These are phyloP conservation scores for Bipolaris oryzae DNA, from an alignment of 2,329 filamentous ascomycete species.

Conservation along the genomic window DNA sequence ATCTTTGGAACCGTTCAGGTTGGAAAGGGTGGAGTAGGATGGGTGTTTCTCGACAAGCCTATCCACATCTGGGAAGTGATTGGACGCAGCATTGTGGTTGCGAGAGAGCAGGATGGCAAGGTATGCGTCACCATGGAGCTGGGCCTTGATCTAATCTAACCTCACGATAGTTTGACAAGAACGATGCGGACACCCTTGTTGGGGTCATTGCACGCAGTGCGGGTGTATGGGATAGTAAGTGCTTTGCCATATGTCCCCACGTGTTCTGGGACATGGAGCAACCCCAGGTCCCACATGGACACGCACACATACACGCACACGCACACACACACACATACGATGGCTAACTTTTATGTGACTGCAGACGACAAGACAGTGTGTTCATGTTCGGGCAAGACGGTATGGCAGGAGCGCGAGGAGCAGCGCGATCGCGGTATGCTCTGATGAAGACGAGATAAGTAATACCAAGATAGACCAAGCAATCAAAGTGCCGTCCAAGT, in stretches of 20 bases:
- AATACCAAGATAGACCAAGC: conserved; percentile 26
- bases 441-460: conserved; percentile 61
- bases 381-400: conserved; percentile 95
- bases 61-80: conserved; percentile 97
- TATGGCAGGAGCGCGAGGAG: conserved; percentile 96
- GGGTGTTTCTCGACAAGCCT: conserved; percentile 78
- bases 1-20: conserved; percentile 78
- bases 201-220: conserved; percentile 95
- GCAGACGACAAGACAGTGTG: conserved; percentile 91
- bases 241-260: conserved; percentile 5
- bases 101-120: conserved; percentile 66
- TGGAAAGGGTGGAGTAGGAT: conserved; percentile 74
- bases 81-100: conserved; percentile 87
- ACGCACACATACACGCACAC: too few relatives aligned
- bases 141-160: conserved; percentile 52
- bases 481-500: conserved; percentile 25
- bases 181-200: conserved; percentile 84
- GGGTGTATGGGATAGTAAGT: conserved; percentile 81
- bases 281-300: too few relatives aligned
- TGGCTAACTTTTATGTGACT: conserved; percentile 4
- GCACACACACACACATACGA: too few relatives aligned
- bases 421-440: conserved; percentile 90
- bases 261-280: not conserved
- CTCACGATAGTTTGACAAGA: conserved; percentile 49
- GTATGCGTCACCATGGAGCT: conserved; percentile 16